These are phyloP conservation scores for Xylariaceae sp. DNA, from an alignment of 2,329 filamentous ascomycete genomes.

Conservation along the genomic window DNA sequence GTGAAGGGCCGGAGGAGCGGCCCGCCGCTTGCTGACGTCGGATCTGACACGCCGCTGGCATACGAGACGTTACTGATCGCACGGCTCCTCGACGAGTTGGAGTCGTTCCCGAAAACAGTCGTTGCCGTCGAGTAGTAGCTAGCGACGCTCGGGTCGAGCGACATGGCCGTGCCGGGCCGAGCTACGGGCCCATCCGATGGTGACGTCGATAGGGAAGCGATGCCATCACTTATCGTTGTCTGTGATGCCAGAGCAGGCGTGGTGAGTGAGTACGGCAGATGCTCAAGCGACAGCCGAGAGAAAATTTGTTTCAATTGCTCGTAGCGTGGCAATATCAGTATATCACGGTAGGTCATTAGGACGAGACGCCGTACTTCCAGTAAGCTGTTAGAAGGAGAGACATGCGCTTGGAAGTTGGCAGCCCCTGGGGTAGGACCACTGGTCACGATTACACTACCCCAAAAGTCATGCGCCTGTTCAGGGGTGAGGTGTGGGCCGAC, in stretches of 20 bases:
- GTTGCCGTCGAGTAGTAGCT: constrained; percentile 78
- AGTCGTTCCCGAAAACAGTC: constrained; percentile 68
- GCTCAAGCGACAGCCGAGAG: constrained; percentile 82
- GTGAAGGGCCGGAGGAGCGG: constrained; percentile 50
- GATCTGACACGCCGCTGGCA: constrained; percentile 46
- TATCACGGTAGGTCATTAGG: constrained; percentile 82
- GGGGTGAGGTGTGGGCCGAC: constrained; percentile 71
- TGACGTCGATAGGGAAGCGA: constrained; percentile 48
- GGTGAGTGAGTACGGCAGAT: constrained; percentile 52
- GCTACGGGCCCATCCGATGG: constrained; percentile 36
- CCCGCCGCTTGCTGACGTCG: constrained; percentile 35
- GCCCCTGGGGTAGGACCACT: constrained; percentile 34
- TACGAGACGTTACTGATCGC: constrained; percentile 82
- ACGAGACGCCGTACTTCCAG: constrained; percentile 88
- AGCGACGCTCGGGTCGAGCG: constrained; percentile 67
- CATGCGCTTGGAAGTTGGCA: constrained; percentile 35
- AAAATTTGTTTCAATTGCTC: constrained; percentile 87
- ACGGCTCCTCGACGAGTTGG: constrained; percentile 57
- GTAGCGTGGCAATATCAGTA: constrained; percentile 81
- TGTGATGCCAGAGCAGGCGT: constrained; percentile 53
- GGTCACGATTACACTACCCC: constrained; percentile 63
- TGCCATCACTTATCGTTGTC: constrained; percentile 43
- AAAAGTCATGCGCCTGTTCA: constrained; percentile 83
- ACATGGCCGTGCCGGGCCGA: constrained; percentile 70
- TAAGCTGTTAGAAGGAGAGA: constrained; percentile 48